Evolutionary conservation across 164 flowering plant genomes (phyloP).

Genomic region (grape (Vitis vinifera)): ASM3070453v1 NC_081809.1:3234001-3234500

Average conservation of each 20-base stretch:
- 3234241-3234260: constrained; percentile 77
- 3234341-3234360: constrained; percentile 49
- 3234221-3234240: constrained; percentile 72
- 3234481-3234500: no score
- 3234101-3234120: constrained; percentile 17
- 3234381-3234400: constrained; percentile 35
- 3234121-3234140: neutral
- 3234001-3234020: no score
- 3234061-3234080: no score
- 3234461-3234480: neutral
- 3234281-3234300: constrained; percentile 61
- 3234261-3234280: constrained; percentile 48
- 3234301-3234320: constrained; percentile 51
- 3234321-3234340: constrained; percentile 5
- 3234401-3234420: constrained; percentile 39
- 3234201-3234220: constrained; percentile 44
- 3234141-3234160: neutral
- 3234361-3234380: constrained; percentile 60
- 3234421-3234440: constrained; percentile 59
- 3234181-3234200: constrained; percentile 46
- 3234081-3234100: neutral
- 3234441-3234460: constrained; percentile 97
- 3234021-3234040: constrained; percentile 3
- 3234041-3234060: constrained; percentile 8
- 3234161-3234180: neutral